phyloP scores from a whole-genome alignment of 495 filamentous ascomycete species.

The Sphaerosporella brunnea region DNA sequence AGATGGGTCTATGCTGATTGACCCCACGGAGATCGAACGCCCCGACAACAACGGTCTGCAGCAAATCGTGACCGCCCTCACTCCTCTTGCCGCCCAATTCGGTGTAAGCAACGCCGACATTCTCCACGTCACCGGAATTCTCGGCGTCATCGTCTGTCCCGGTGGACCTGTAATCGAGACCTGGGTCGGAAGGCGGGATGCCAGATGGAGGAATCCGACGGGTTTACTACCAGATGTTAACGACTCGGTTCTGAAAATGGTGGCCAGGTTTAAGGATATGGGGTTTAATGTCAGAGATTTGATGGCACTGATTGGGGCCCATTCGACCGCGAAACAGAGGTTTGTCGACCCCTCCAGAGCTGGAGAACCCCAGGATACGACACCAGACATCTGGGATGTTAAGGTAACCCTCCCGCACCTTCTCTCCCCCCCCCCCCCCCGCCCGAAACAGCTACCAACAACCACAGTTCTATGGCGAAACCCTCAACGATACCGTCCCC shows the following conservation, averaged over 20 bases:
- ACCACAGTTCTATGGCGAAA: neutral
- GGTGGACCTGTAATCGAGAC: slow-evolving; percentile 21
- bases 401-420: too few species aligned
- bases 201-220: slow-evolving; percentile 9
- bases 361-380: slow-evolving; percentile 20
- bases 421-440: neutral
- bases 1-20: slow-evolving; percentile 24
- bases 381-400: slow-evolving; percentile 26
- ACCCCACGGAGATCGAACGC: slow-evolving; percentile 13
- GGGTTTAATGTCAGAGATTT: slow-evolving; percentile 21
- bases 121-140: slow-evolving; percentile 15
- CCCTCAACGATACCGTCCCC: neutral
- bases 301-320: slow-evolving; percentile 25
- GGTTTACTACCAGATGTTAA: slow-evolving; percentile 23
- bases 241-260: slow-evolving; percentile 13
- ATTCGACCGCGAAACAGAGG: slow-evolving; percentile 17
- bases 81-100: slow-evolving; percentile 8
- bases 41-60: slow-evolving; percentile 25
- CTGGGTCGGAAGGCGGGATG: slow-evolving; percentile 21
- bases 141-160: slow-evolving; percentile 26
- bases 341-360: slow-evolving; percentile 2
- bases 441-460: neutral
- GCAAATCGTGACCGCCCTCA: slow-evolving; percentile 14
- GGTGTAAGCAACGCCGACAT: slow-evolving; percentile 21
- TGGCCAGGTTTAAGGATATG: slow-evolving; percentile 23